Evolutionary conservation across 2,329 filamentous ascomycete species (phyloP).

Genomic region (Calonectria multiphialidica): DNA sequence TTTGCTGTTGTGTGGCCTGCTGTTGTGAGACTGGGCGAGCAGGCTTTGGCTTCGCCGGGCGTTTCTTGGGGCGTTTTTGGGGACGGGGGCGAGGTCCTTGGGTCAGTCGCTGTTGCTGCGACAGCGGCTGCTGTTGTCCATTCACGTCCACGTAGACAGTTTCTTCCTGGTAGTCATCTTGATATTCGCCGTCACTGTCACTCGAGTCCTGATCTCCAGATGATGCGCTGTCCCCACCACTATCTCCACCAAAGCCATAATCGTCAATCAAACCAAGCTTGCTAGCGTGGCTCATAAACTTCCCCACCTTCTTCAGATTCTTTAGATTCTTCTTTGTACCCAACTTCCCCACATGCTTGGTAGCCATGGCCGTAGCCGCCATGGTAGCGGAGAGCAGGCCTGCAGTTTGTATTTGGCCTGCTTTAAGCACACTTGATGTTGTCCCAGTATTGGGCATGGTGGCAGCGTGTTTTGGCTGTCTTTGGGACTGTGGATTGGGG

Average conservation of each 20-base stretch:
- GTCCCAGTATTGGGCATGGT: neutral
- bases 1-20: neutral
- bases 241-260: neutral
- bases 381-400: constrained; percentile 34
- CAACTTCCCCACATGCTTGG: constrained; percentile 41
- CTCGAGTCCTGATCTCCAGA: neutral
- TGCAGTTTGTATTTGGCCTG: neutral
- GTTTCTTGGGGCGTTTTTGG: neutral
- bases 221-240: constrained; percentile 3
- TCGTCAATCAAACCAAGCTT: constrained; percentile 3
- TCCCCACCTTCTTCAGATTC: constrained; percentile 39
- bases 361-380: constrained; percentile 26
- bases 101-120: constrained; percentile 15
- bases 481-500: neutral
- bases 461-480: neutral
- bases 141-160: neutral
- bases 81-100: neutral
- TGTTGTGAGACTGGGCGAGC: neutral
- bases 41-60: neutral
- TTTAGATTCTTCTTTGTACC: constrained; percentile 44
- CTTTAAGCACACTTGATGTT: too few species aligned
- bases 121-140: neutral
- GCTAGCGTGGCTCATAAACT: constrained; percentile 26
- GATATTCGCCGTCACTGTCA: constrained; percentile 19
- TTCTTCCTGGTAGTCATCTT: neutral